These are phyloP conservation scores for Amanita jacksonii DNA, from an alignment of 768 basidiomycete species.

Conservation along the genomic window DNA sequence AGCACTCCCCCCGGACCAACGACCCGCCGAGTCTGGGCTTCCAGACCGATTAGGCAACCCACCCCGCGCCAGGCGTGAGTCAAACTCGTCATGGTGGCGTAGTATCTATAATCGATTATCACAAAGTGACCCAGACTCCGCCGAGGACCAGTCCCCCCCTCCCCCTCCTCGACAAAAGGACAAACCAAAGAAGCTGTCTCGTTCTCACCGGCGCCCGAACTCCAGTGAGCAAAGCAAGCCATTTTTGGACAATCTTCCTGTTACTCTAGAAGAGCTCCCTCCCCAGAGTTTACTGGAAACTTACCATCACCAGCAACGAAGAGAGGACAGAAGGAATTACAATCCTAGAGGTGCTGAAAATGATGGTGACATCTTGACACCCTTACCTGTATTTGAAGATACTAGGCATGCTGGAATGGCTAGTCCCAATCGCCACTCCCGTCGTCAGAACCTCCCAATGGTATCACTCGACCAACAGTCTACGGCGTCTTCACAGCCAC, in stretches of 20 bases:
- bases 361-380: conserved; percentile 9
- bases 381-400: conserved; percentile 13
- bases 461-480: conserved; percentile 1
- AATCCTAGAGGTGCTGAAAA: background rate
- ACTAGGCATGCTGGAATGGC: conserved; percentile 5
- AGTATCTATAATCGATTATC: conserved; percentile 43
- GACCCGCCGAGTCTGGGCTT: background rate
- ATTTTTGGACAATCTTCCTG: conserved; percentile 15
- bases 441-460: background rate
- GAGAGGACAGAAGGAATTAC: background rate
- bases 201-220: conserved; percentile 7
- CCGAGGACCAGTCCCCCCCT: conserved; percentile 10
- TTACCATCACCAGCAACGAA: conserved; percentile 11
- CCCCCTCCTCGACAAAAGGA: conserved; percentile 13
- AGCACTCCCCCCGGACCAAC: background rate
- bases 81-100: conserved; percentile 48
- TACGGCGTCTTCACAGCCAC: background rate
- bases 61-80: conserved; percentile 15
- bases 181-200: conserved; percentile 7
- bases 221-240: conserved; percentile 8
- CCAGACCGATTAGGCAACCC: conserved; percentile 3
- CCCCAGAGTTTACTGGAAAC: conserved; percentile 21
- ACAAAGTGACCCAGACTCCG: conserved; percentile 26
- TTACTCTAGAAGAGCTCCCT: conserved; percentile 31
- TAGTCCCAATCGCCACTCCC: conserved; percentile 1